Conservation (phyloP, 495 filamentous ascomycete species). For the Evernia prunastri region DNA sequence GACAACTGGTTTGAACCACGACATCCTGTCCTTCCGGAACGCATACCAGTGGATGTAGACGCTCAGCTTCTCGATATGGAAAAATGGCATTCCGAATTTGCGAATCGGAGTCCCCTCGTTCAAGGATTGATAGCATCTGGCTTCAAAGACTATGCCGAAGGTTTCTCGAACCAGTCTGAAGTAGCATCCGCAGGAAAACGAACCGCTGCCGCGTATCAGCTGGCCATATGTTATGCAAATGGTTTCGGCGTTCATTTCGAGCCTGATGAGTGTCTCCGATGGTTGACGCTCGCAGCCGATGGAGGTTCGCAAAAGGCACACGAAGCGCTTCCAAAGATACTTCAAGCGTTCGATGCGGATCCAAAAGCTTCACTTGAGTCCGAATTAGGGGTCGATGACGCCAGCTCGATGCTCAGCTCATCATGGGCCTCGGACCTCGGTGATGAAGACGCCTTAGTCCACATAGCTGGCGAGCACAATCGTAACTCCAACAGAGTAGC, state of each 20-base stretch:
- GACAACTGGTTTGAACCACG: constrained; percentile 26
- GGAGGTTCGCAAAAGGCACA: constrained; percentile 22
- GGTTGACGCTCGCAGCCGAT: constrained; percentile 23
- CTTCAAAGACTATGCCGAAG: constrained; percentile 27
- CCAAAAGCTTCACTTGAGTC: not conserved
- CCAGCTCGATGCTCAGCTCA: too few relatives aligned
- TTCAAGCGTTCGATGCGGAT: constrained; percentile 14
- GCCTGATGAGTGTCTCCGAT: constrained; percentile 25
- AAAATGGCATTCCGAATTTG: constrained; percentile 26
- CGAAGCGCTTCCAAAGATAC: constrained; percentile 22
- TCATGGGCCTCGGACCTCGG: too few relatives aligned
- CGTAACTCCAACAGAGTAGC: too few relatives aligned
- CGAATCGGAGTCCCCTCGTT: constrained; percentile 19
- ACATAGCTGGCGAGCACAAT: too few relatives aligned
- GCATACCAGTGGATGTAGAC: constrained; percentile 22
- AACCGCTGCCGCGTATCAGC: constrained; percentile 25
- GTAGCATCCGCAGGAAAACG: too few relatives aligned
- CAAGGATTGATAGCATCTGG: too few relatives aligned
- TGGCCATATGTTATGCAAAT: constrained; percentile 28
- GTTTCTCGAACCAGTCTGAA: too few relatives aligned
- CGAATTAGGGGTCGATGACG: too few relatives aligned
- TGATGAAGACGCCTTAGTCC: too few relatives aligned
- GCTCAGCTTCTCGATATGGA: constrained; percentile 28
- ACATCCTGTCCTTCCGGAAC: constrained; percentile 20
- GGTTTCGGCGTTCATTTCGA: constrained; percentile 25